A percentile compares a stretch with the other conserved stretches of the same genome.
Evolutionary conservation across 176 grass and related monocot genomes (phyloP).

Genomic region (Cenchrus americanus): DNA sequence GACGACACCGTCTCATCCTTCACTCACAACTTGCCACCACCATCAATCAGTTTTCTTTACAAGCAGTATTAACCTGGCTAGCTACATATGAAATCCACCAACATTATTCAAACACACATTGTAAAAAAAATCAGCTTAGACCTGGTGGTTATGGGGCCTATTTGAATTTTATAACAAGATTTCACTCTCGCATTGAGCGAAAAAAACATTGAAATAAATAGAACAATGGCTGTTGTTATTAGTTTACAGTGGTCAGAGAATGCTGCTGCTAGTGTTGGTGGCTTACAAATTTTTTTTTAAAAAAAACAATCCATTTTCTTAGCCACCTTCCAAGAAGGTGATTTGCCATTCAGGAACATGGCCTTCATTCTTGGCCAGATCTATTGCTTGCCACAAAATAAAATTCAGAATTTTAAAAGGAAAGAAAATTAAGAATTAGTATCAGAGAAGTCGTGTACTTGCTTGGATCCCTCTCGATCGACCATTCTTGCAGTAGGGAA

Average conservation of each 20-base stretch:
- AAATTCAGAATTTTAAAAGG: neutral
- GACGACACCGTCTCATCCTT: slow-evolving; percentile 21
- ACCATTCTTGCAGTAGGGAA: neutral
- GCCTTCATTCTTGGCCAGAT: neutral
- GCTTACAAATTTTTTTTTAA: no score
- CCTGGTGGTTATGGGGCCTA: slow-evolving; percentile 5
- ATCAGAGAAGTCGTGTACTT: neutral
- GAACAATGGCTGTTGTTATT: neutral
- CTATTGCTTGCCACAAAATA: neutral
- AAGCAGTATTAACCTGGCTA: neutral
- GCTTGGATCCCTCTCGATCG: neutral
- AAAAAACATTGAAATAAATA: neutral
- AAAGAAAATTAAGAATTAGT: neutral
- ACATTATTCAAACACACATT: neutral
- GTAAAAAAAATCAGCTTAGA: neutral
- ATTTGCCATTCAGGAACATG: neutral
- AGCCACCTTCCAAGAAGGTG: neutral
- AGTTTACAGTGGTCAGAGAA: no score
- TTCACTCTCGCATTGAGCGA: neutral
- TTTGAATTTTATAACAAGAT: neutral
- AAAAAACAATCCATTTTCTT: neutral
- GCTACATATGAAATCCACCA: neutral
- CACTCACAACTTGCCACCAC: neutral
- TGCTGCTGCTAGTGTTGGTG: neutral
- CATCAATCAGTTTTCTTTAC: neutral